Evolutionary conservation across 768 basidiomycete species (phyloP).

Genomic region (Lactifluus pinguis): DNA sequence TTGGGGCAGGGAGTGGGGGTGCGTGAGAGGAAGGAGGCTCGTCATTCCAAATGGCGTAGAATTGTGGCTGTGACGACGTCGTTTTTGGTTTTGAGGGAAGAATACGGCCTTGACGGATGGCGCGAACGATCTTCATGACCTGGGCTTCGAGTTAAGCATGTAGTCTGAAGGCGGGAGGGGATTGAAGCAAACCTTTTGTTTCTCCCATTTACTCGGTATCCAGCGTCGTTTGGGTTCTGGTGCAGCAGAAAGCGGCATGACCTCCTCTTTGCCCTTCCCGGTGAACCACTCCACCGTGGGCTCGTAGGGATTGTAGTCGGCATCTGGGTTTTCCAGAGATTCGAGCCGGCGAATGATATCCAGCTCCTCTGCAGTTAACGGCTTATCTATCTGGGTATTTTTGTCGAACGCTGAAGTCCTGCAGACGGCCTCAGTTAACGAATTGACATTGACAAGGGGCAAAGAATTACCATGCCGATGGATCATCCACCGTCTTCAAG

Average conservation of each 20-base stretch:
- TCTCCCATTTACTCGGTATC: constrained; percentile 99
- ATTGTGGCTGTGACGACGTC: constrained; percentile 50
- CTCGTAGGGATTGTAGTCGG: constrained; percentile 84
- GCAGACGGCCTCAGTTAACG: background rate
- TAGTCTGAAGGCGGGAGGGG: background rate
- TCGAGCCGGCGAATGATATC: constrained; percentile 93
- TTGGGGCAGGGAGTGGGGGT: constrained; percentile 90
- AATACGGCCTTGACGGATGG: constrained; percentile 93
- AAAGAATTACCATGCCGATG: constrained; percentile 65
- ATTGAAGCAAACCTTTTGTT: constrained; percentile 69
- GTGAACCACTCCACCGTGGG: constrained; percentile 96
- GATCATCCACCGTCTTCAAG: constrained; percentile 86
- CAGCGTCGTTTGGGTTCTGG: constrained; percentile 96
- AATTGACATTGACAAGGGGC: background rate
- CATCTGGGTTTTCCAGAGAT: constrained; percentile 85
- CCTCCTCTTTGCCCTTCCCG: constrained; percentile 87
- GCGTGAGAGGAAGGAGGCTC: constrained; percentile 61
- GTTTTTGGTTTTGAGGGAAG: constrained; percentile 80
- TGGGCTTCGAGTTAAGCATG: constrained; percentile 24
- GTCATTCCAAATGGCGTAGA: constrained; percentile 88
- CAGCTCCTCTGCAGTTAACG: constrained; percentile 81
- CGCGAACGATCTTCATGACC: constrained; percentile 99
- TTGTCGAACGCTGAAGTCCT: constrained; percentile 95
- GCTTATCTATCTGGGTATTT: constrained; percentile 74
- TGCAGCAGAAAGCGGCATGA: constrained; percentile 85